These are phyloP conservation scores for Fonsecaea nubica DNA, from an alignment of 2,329 filamentous ascomycete genomes.

Conservation along the genomic window DNA sequence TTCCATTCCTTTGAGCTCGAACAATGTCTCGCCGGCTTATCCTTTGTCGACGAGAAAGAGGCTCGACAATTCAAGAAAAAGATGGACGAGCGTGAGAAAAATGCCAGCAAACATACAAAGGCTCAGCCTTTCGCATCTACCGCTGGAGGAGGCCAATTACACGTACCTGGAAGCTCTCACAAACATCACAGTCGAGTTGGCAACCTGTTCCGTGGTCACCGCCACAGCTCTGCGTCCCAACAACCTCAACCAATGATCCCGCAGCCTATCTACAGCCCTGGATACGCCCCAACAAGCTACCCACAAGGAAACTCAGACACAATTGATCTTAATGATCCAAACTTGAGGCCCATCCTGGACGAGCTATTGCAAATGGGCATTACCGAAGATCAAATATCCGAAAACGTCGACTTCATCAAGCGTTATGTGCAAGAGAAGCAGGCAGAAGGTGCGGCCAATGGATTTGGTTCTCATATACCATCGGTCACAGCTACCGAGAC, in stretches of 20 bases:
- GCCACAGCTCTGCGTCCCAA: conserved; percentile 52
- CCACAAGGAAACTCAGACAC: conserved; percentile 40
- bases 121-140: conserved; percentile 72
- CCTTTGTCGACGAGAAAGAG: conserved; percentile 96
- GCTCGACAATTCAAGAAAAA: conserved; percentile 97
- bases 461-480: conserved; percentile 49
- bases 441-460: conserved; percentile 51
- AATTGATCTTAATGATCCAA: conserved; percentile 68
- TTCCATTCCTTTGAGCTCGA: conserved; percentile 98
- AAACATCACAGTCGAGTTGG: conserved; percentile 58
- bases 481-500: conserved; percentile 44
- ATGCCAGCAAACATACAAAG: conserved; percentile 85
- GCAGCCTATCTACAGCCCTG: conserved; percentile 37
- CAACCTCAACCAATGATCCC: conserved; percentile 39
- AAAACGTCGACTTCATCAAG: conserved; percentile 73
- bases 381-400: conserved; percentile 70
- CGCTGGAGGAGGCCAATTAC: conserved; percentile 56
- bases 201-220: conserved; percentile 59
- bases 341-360: conserved; percentile 65
- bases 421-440: conserved; percentile 70
- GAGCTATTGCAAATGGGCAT: conserved; percentile 70
- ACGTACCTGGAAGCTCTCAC: conserved; percentile 49
- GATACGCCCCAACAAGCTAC: conserved; percentile 32
- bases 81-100: conserved; percentile 94
- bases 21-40: conserved; percentile 85